phyloP scores from a whole-genome alignment of 495 filamentous ascomycete species.

The Tuber microsphaerosporum region DNA sequence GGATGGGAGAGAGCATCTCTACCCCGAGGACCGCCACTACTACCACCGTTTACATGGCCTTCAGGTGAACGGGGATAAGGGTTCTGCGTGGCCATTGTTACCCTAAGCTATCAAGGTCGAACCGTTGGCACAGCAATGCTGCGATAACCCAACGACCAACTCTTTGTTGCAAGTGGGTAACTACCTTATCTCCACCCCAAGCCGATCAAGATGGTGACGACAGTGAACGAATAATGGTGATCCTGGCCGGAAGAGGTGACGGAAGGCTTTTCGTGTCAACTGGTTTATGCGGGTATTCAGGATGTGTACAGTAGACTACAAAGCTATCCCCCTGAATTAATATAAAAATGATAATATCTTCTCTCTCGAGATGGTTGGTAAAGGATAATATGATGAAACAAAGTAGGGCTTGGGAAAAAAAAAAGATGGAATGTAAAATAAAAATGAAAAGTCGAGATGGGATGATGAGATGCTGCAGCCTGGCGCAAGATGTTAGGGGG shows the following conservation, averaged over 20 bases:
- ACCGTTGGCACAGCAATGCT: neutral
- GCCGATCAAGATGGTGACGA: neutral
- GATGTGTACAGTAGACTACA: neutral
- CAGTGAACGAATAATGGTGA: neutral
- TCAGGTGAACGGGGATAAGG: neutral
- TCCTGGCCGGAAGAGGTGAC: neutral
- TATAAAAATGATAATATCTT: neutral
- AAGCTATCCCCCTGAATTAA: neutral
- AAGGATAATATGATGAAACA: neutral
- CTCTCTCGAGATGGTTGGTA: neutral
- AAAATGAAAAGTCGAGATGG: neutral
- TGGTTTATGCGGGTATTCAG: neutral
- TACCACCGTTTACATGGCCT: neutral
- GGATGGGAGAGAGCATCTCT: neutral
- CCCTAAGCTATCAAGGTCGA: neutral
- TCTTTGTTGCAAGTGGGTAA: neutral
- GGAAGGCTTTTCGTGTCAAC: neutral
- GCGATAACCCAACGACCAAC: neutral
- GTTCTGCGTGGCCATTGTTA: neutral
- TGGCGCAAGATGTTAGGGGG: slow-evolving; percentile 1
- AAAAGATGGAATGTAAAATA: neutral
- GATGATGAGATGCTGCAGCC: neutral
- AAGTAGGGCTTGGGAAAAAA: neutral
- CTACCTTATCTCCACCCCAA: neutral
- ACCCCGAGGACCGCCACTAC: neutral